A percentile compares a stretch with the other conserved stretches of the same genome.
Conservation (phyloP, 1,284 basidiomycete genomes). For the Microbotryum silenes-acaulis region DNA sequence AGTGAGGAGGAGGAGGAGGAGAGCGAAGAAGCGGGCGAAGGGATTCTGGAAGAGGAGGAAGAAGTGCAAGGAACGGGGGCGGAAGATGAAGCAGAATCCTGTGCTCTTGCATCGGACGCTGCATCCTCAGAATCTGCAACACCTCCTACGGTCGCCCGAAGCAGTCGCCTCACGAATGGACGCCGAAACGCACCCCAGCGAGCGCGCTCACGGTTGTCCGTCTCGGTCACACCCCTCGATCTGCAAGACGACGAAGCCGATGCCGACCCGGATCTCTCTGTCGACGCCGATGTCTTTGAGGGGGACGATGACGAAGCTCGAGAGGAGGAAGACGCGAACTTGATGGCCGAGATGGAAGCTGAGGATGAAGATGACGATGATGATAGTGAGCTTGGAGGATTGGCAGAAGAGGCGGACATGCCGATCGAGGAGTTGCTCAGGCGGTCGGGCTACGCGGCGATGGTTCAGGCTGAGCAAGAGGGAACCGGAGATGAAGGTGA, state of each 20-base stretch:
- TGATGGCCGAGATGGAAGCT: slow-evolving; percentile 24
- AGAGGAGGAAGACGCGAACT: slow-evolving; percentile 18
- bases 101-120: neutral
- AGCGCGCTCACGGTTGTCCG: slow-evolving; percentile 16
- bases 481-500: slow-evolving; percentile 5
- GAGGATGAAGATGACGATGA: slow-evolving; percentile 34
- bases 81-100: neutral
- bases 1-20: slow-evolving; percentile 11
- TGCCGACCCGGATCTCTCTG: neutral
- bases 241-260: neutral
- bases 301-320: slow-evolving; percentile 15
- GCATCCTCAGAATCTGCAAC: neutral
- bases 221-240: slow-evolving; percentile 23
- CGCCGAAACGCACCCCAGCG: neutral
- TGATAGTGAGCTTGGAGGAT: slow-evolving; percentile 33
- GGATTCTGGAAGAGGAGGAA: slow-evolving; percentile 2
- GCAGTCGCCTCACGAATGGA: neutral
- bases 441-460: slow-evolving; percentile 22
- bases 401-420: slow-evolving; percentile 30
- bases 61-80: slow-evolving; percentile 5
- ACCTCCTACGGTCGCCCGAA: neutral
- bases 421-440: slow-evolving; percentile 26
- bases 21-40: slow-evolving; percentile 18
- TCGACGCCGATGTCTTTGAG: neutral
- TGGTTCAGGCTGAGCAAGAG: slow-evolving; percentile 17